Conservation (phyloP, 306 rosid species). For the Pterocarpus macrocarpus region DNA sequence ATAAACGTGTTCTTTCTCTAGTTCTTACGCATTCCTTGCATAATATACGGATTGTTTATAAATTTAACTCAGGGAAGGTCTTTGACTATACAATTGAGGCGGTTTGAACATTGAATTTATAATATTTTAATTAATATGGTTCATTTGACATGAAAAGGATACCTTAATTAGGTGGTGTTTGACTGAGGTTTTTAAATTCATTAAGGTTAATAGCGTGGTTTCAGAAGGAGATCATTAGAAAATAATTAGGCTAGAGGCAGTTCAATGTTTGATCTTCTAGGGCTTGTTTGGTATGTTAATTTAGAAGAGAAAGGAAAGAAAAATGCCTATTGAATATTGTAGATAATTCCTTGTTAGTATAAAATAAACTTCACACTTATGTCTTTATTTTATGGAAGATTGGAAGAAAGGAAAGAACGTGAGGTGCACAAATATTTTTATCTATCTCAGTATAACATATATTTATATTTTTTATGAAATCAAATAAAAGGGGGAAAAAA, state of each 20-base stretch:
- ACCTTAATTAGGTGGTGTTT: slow-evolving; percentile 2
- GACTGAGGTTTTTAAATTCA: not conserved
- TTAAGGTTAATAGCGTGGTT: slow-evolving; percentile 14
- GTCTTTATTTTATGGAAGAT: no score
- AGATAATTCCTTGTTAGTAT: no score
- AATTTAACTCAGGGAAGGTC: slow-evolving; percentile 14
- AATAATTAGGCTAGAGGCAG: not conserved
- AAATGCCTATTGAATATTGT: not conserved
- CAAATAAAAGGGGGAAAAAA: not conserved
- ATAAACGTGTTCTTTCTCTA: not conserved
- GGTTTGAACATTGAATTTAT: slow-evolving; percentile 11
- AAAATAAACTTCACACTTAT: no score
- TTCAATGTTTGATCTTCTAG: not conserved
- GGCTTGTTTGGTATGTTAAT: not conserved
- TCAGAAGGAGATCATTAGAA: not conserved
- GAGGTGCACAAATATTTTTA: no score
- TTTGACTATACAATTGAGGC: slow-evolving; percentile 17
- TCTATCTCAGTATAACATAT: no score
- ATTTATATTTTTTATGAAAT: no score
- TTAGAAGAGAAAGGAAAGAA: not conserved
- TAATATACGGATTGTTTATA: not conserved
- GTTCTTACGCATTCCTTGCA: not conserved
- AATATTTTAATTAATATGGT: not conserved
- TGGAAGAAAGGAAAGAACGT: not conserved
- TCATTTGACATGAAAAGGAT: not conserved